A percentile compares a stretch with the other conserved stretches of the same genome.
These are phyloP conservation scores for Meripilus lineatus DNA, from an alignment of 1,284 basidiomycete genomes.

Conservation along the genomic window DNA sequence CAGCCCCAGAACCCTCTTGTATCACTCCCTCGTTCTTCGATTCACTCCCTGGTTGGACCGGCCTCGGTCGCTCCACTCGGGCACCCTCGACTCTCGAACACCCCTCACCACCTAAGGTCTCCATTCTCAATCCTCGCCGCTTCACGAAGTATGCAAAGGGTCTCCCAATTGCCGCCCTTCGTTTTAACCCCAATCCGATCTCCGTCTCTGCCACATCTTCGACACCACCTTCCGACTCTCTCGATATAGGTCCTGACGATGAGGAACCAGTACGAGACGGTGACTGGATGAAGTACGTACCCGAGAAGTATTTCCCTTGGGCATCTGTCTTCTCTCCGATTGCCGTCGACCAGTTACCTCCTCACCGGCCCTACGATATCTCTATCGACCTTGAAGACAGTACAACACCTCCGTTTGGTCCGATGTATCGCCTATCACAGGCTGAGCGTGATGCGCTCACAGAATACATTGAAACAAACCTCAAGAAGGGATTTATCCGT, in stretches of 20 bases:
- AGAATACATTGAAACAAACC: conserved; percentile 26
- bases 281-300: conserved; percentile 7
- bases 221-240: background rate
- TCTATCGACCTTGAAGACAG: conserved; percentile 13
- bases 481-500: conserved; percentile 18
- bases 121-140: background rate
- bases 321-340: conserved; percentile 12
- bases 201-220: background rate
- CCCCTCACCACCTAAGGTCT: background rate
- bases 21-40: no score
- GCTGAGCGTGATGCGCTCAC: conserved; percentile 20
- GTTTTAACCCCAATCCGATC: background rate
- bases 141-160: background rate
- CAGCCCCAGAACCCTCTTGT: no score
- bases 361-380: conserved; percentile 13
- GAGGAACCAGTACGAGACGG: background rate
- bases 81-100: background rate
- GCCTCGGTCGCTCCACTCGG: background rate
- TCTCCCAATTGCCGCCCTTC: background rate
- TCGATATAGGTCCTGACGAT: background rate
- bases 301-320: conserved; percentile 12
- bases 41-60: background rate
- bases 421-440: conserved; percentile 23
- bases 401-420: conserved; percentile 9
- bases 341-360: conserved; percentile 10